Percentiles rank a stretch among this genome's conserved stretches.
These are phyloP conservation scores for Lunularia cruciata DNA, from an alignment of 225 moss, liverwort and hornwort genomes.

Conservation along the genomic window DNA sequence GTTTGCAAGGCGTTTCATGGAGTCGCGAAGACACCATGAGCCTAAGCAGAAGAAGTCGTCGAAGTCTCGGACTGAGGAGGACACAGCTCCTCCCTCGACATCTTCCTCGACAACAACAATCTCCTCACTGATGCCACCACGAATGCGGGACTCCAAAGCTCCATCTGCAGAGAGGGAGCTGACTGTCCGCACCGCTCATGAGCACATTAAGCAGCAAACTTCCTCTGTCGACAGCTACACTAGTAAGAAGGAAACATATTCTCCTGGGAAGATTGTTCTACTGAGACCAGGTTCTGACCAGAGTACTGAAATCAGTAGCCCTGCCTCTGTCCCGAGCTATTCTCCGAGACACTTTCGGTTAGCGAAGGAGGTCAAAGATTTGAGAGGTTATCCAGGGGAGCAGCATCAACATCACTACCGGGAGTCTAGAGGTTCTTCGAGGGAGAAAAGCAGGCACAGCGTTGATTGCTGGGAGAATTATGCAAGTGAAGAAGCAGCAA, in stretches of 20 bases:
- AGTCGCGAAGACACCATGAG: constrained; percentile 25
- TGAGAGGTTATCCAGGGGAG: constrained; percentile 4
- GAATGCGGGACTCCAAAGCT: constrained; percentile 20
- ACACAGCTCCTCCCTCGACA: constrained; percentile 8
- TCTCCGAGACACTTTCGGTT: constrained; percentile 26
- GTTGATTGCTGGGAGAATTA: constrained; percentile 30
- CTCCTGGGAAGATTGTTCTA: constrained; percentile 37
- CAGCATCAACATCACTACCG: constrained; percentile 7
- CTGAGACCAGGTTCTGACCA: constrained; percentile 33
- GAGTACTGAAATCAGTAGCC: constrained; percentile 15
- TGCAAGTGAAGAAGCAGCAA: constrained; percentile 19
- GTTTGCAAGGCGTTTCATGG: constrained; percentile 40
- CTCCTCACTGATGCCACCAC: constrained; percentile 20
- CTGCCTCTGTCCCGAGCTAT: constrained; percentile 13
- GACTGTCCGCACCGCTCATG: constrained; percentile 12
- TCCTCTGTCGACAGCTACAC: constrained; percentile 4
- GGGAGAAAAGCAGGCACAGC: constrained; percentile 24
- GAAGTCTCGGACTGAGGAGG: constrained; percentile 22
- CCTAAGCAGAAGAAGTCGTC: constrained; percentile 30
- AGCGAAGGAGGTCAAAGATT: constrained; percentile 25
- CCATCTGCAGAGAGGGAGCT: constrained; percentile 22
- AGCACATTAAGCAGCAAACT: constrained; percentile 5
- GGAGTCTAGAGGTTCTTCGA: constrained; percentile 12
- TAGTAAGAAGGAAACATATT: constrained; percentile 27
- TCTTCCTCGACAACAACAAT: constrained; percentile 13